phyloP scores from a whole-genome alignment of 1,284 basidiomycete genomes.

The Pseudozyma thailandica region DNA sequence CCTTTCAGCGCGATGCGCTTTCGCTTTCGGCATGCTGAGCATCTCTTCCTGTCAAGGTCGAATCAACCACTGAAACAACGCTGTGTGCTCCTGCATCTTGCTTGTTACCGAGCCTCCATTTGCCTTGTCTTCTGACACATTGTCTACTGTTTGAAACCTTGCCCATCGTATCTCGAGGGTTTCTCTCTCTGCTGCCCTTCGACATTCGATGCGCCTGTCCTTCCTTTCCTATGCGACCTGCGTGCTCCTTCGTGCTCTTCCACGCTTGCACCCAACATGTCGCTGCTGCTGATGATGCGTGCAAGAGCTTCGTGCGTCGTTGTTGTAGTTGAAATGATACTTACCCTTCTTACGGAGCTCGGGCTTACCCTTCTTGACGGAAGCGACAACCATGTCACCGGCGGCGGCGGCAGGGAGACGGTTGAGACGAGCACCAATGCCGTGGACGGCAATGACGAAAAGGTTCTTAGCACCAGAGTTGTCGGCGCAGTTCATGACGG shows the following conservation, averaged over 20 bases:
- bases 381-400: constrained; percentile 98
- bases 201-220: no score
- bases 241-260: background rate
- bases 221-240: no score
- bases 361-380: constrained; percentile 99
- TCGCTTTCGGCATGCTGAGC: no score
- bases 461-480: constrained; percentile 99
- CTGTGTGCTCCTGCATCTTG: no score
- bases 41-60: no score
- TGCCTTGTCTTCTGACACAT: no score
- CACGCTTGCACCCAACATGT: no score
- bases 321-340: constrained; percentile 65
- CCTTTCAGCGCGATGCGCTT: no score
- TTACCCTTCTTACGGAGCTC: constrained; percentile 99
- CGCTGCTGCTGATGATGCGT: constrained; percentile 10
- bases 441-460: constrained; percentile 88
- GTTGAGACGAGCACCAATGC: constrained; percentile 95
- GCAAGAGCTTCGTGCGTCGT: background rate
- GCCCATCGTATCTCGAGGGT: no score
- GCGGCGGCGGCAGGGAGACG: constrained; percentile 97
- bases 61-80: no score
- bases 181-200: background rate
- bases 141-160: no score
- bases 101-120: no score
- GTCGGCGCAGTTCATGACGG: constrained; percentile 99